A percentile compares a stretch with the other conserved stretches of the same genome.
These are phyloP conservation scores for Sporisorium graminicola DNA, from an alignment of 1,284 basidiomycete genomes.

Conservation along the genomic window DNA sequence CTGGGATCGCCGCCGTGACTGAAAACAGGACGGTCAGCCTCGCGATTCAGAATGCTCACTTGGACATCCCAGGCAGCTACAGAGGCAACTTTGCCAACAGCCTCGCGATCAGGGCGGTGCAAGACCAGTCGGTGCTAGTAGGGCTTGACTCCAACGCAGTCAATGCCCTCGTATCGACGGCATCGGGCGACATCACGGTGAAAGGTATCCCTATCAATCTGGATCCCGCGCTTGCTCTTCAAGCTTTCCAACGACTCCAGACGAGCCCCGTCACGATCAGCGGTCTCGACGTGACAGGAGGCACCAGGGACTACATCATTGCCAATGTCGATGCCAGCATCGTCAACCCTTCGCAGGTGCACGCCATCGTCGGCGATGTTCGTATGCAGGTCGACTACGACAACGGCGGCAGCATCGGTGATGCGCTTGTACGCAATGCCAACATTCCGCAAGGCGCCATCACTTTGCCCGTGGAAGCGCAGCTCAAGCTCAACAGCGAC, in stretches of 20 bases:
- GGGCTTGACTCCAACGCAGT: slow-evolving; percentile 76
- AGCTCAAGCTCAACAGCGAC: slow-evolving; percentile 73
- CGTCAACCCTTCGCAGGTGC: slow-evolving; percentile 75
- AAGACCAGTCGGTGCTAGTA: slow-evolving; percentile 72
- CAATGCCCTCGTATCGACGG: slow-evolving; percentile 75
- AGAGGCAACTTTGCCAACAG: slow-evolving; percentile 75
- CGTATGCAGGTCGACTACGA: slow-evolving; percentile 76
- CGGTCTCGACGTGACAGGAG: slow-evolving; percentile 78
- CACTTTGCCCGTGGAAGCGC: slow-evolving; percentile 78
- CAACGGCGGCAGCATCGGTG: slow-evolving; percentile 73
- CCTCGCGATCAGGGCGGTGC: slow-evolving; percentile 77
- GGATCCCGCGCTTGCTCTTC: slow-evolving; percentile 73
- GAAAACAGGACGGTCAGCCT: slow-evolving; percentile 77
- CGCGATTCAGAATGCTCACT: slow-evolving; percentile 75
- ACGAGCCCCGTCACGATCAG: slow-evolving; percentile 75
- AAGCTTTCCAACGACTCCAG: slow-evolving; percentile 77
- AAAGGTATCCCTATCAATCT: slow-evolving; percentile 77
- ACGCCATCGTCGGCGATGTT: slow-evolving; percentile 78
- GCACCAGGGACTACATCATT: slow-evolving; percentile 77
- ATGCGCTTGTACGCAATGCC: slow-evolving; percentile 41
- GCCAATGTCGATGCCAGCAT: slow-evolving; percentile 74
- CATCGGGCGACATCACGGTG: slow-evolving; percentile 76
- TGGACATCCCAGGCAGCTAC: slow-evolving; percentile 76
- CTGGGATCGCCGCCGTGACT: slow-evolving; percentile 75
- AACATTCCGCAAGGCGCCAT: slow-evolving; percentile 38